Base-by-base conservation (phyloP, 2,329 filamentous ascomycete genomes). In the Torrubiella hemipterigena region DNA sequence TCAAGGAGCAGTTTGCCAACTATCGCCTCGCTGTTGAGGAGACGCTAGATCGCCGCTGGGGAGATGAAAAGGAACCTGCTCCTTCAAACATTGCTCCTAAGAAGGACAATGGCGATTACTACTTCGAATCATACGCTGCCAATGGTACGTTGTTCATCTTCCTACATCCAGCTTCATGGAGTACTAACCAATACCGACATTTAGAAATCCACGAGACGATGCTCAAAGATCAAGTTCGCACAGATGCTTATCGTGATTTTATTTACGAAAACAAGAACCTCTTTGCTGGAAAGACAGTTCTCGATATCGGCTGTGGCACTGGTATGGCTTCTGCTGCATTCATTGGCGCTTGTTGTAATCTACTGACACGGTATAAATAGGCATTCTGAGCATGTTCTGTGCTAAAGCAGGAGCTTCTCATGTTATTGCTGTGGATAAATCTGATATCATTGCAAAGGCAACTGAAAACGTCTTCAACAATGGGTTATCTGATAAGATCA, bases 151-250 rank as follows among this genome's bases (percentile, higher is more conserved):
- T 30, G 20, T 27, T n/a, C 23, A 24, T 2, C 7, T 8, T 3
- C 4, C 23, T 7, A 9, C 12, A 27, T 12, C 26, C 5, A 20
- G 15, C 26, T 15, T 11, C 7, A 31, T 20, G 13, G n/a, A n/a
- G 16, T 18, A 17, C 28, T 37, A 29, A 37, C 19, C n/a, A 15
- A 11, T 14, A 13, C n/a, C n/a, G n/a, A n/a, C n/a, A n/a, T n/a
- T n/a, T 49, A 81, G 83, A 85, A 35, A 95, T 96, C 34, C 87
- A 96, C 53, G 85, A 94, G 51, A 86, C 81, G 7, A 96, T 96
- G 87, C 69, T 96, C 39, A 93, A 94, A 53, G 87, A 96, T 49
- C 67, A 73, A 0, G 69, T 94, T 24, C 80, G 87, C 31, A 96
- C 87, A 9, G 82, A 94, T 46, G 80, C 84, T 4, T 96, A 96